Conservation (phyloP, 1,284 basidiomycete species). For the Rhodotorula sp. region DNA sequence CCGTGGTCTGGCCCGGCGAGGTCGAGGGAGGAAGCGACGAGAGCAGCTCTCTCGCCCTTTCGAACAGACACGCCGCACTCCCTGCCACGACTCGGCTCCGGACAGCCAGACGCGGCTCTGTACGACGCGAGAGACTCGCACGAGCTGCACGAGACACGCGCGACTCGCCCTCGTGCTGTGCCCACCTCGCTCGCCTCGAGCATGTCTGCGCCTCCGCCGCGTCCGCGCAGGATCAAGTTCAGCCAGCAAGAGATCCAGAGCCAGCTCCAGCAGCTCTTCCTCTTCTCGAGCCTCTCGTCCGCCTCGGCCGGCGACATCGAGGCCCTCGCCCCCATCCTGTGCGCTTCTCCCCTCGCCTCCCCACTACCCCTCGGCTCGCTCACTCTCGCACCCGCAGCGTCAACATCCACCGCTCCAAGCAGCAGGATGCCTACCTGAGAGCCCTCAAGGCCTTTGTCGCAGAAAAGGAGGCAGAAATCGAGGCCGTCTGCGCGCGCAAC, state of each 20-base stretch:
- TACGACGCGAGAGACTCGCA: not conserved
- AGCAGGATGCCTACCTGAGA: constrained; percentile 87
- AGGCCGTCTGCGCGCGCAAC: constrained; percentile 90
- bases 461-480: constrained; percentile 93
- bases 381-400: constrained; percentile 1
- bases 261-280: constrained; percentile 80
- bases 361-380: constrained; percentile 47
- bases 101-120: not conserved
- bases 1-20: too few species aligned
- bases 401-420: constrained; percentile 77
- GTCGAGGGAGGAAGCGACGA: not conserved
- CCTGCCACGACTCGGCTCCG: not conserved
- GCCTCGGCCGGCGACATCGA: constrained; percentile 62
- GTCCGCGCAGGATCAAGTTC: constrained; percentile 56
- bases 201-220: not conserved
- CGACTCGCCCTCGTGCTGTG: not conserved
- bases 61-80: not conserved
- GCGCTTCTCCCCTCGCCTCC: not conserved
- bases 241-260: constrained; percentile 77
- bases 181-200: not conserved
- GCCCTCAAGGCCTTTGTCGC: constrained; percentile 83
- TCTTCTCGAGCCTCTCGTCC: constrained; percentile 62
- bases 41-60: not conserved
- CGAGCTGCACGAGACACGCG: not conserved
- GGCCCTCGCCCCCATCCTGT: constrained; percentile 83